Conservation (phyloP, 1,284 basidiomycete genomes). For the Sporisorium graminicola region DNA sequence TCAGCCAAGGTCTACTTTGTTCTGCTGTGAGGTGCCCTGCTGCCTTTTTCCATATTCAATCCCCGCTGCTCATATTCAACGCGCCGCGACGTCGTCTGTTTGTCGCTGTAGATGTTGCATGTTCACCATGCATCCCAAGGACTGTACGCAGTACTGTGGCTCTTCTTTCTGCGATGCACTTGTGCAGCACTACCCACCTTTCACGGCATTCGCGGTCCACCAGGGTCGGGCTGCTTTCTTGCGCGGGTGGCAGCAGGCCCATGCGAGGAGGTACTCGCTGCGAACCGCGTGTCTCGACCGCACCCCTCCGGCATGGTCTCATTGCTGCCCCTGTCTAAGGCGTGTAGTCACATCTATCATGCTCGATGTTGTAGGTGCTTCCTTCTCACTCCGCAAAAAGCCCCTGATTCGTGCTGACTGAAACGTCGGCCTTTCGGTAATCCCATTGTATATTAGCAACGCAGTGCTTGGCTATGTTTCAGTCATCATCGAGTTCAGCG, state of each 20-base stretch:
- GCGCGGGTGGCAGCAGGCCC: too few species aligned
- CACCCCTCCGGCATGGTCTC: background rate
- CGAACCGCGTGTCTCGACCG: background rate
- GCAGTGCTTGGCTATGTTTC: too few species aligned
- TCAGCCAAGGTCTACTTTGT: conserved; percentile 8
- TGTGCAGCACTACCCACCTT: too few species aligned
- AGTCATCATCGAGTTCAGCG: background rate
- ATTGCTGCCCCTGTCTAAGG: conserved; percentile 18
- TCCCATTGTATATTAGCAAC: too few species aligned
- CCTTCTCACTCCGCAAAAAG: background rate
- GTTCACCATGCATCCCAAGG: background rate
- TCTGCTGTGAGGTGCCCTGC: too few species aligned
- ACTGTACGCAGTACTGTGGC: conserved; percentile 5
- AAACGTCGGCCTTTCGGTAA: too few species aligned
- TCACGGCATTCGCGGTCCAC: too few species aligned
- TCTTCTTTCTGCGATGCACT: background rate
- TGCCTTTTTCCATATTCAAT: background rate
- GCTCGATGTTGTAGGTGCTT: background rate
- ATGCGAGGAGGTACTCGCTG: background rate
- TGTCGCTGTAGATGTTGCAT: conserved; percentile 12
- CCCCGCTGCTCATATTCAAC: conserved; percentile 10
- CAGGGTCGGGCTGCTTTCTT: too few species aligned
- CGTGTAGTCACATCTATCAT: conserved; percentile 4
- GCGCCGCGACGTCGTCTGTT: conserved; percentile 17
- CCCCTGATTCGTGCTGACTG: background rate